Evolutionary conservation across 2,329 filamentous ascomycete species (phyloP).

Genomic region (Sclerotinia nivalis): DNA sequence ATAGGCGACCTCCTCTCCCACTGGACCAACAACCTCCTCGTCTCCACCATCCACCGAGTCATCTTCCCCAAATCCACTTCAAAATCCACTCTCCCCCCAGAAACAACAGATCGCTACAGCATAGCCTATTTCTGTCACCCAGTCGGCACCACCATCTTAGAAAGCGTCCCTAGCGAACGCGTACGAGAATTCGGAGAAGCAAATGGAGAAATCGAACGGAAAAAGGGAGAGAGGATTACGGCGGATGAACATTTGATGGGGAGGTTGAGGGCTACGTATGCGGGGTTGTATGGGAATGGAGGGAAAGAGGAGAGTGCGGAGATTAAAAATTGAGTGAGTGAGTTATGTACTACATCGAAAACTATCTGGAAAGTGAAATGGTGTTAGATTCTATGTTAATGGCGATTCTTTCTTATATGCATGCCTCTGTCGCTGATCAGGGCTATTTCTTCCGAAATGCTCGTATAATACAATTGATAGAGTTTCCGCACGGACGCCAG

Average conservation of each 20-base stretch:
- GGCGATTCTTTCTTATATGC: neutral
- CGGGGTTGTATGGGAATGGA: conserved; percentile 52
- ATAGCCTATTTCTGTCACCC: conserved; percentile 72
- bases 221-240: conserved; percentile 54
- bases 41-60: conserved; percentile 86
- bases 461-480: neutral
- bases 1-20: conserved; percentile 75
- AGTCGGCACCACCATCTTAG: conserved; percentile 52
- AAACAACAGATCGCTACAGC: conserved; percentile 54
- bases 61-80: conserved; percentile 57
- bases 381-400: neutral
- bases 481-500: neutral
- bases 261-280: conserved; percentile 60
- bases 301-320: conserved; percentile 15
- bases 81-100: neutral
- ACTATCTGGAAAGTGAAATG: neutral
- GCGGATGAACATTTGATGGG: conserved; percentile 64
- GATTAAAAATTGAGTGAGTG: neutral
- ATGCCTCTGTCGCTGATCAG: neutral
- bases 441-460: neutral
- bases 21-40: conserved; percentile 87
- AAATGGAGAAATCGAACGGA: conserved; percentile 43
- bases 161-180: conserved; percentile 60
- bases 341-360: neutral
- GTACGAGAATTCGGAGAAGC: conserved; percentile 47